These are phyloP conservation scores for Pisolithus tinctorius DNA, from an alignment of 768 basidiomycete species.

Conservation along the genomic window DNA sequence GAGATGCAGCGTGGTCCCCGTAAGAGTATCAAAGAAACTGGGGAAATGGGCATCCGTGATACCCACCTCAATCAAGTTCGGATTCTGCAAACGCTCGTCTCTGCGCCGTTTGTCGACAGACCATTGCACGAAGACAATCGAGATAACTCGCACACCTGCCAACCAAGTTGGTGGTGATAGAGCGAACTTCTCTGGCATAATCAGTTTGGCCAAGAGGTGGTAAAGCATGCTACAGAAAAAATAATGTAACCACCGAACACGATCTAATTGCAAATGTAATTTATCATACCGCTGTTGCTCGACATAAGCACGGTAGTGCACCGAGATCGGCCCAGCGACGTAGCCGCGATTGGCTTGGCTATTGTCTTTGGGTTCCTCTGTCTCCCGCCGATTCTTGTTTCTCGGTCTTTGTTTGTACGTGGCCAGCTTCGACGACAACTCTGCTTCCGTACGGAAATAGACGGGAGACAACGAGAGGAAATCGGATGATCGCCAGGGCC, in stretches of 20 bases:
- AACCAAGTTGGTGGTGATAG: slow-evolving; percentile 28
- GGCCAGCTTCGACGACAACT: slow-evolving; percentile 33
- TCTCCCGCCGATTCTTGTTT: slow-evolving; percentile 24
- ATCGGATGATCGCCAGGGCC: slow-evolving; percentile 11
- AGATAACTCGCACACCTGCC: slow-evolving; percentile 24
- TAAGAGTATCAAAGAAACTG: slow-evolving; percentile 13
- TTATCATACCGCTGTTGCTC: slow-evolving; percentile 40
- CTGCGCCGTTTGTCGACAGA: slow-evolving; percentile 26
- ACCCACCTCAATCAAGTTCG: slow-evolving; percentile 32
- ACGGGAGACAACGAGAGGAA: slow-evolving; percentile 47
- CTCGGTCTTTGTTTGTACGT: slow-evolving; percentile 32
- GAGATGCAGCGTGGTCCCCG: slow-evolving; percentile 15
- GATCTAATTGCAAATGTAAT: not conserved
- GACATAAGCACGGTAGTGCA: slow-evolving; percentile 33
- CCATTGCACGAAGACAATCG: slow-evolving; percentile 33
- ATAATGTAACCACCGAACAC: not conserved
- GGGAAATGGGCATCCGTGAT: slow-evolving; percentile 34
- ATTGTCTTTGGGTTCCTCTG: slow-evolving; percentile 22
- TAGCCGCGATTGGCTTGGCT: slow-evolving; percentile 40
- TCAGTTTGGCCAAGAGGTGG: slow-evolving; percentile 18
- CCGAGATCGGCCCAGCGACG: slow-evolving; percentile 11
- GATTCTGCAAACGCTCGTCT: slow-evolving; percentile 24
- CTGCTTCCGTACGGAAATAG: slow-evolving; percentile 26
- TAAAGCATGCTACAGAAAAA: slow-evolving; percentile 24
- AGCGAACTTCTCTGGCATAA: slow-evolving; percentile 25